Evolutionary conservation across 345 rosid genomes (phyloP).

Genomic region (Hirschfeldia incana): DNA sequence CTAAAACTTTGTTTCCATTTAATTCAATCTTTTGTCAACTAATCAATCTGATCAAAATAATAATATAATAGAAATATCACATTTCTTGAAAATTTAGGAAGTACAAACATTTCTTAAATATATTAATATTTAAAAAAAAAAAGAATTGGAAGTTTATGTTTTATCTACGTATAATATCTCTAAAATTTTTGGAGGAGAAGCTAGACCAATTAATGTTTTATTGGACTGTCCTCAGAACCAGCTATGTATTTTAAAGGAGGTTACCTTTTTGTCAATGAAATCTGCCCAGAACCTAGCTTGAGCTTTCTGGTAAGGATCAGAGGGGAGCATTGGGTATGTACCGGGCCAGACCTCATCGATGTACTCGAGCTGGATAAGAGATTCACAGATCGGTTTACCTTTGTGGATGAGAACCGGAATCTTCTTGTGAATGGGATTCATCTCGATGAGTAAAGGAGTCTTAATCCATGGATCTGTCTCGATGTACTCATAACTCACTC

Average conservation of each 20-base stretch:
- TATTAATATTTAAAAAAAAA: too few species aligned
- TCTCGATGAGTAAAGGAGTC: constrained; percentile 28
- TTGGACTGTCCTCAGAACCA: too few species aligned
- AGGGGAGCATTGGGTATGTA: background rate
- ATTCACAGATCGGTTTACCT: constrained; percentile 6
- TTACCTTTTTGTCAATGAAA: constrained; percentile 10
- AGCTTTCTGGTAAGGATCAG: constrained; percentile 10
- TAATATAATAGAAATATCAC: too few species aligned
- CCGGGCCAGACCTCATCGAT: constrained; percentile 2
- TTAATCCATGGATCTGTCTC: constrained; percentile 1
- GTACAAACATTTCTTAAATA: too few species aligned
- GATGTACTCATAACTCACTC: constrained; percentile 1
- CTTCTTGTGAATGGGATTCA: constrained; percentile 37
- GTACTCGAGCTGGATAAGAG: constrained; percentile 14
- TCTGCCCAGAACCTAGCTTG: constrained; percentile 1
- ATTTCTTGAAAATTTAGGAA: too few species aligned
- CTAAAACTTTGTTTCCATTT: too few species aligned
- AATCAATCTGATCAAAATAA: too few species aligned
- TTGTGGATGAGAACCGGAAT: constrained; percentile 27
- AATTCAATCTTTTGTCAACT: too few species aligned
- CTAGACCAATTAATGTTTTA: background rate
- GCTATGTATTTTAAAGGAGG: background rate
- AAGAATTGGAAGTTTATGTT: too few species aligned
- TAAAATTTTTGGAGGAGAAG: too few species aligned
- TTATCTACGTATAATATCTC: too few species aligned